A percentile compares a stretch with the other conserved stretches of the same genome.
These are phyloP conservation scores for Aspergillus sp. DNA, from an alignment of 2,329 filamentous ascomycete genomes.

Conservation along the genomic window DNA sequence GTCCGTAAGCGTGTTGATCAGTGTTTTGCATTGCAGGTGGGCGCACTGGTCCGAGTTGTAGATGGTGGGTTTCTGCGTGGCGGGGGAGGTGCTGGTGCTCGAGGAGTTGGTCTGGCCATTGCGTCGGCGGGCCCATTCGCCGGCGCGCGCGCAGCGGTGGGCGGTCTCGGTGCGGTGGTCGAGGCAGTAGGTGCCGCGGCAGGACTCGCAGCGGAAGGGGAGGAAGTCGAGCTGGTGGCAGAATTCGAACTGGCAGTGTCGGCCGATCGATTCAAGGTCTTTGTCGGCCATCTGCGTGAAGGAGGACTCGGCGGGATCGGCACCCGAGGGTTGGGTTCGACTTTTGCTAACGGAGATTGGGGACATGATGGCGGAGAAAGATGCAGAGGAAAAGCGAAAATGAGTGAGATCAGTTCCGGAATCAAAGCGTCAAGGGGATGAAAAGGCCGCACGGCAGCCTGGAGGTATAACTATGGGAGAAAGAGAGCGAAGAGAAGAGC, in stretches of 20 bases:
- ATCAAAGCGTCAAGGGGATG: neutral
- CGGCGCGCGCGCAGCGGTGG: conserved; percentile 66
- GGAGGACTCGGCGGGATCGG: conserved; percentile 26
- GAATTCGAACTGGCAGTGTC: conserved; percentile 86
- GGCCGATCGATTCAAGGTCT: conserved; percentile 82
- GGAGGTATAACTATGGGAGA: neutral
- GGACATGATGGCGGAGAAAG: conserved; percentile 18
- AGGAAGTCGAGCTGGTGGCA: conserved; percentile 96
- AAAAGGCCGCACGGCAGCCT: neutral
- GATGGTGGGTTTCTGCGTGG: conserved; percentile 53
- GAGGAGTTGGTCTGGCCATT: conserved; percentile 23
- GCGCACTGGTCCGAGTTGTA: conserved; percentile 55
- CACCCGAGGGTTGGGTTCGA: conserved; percentile 7
- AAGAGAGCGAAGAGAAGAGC: neutral
- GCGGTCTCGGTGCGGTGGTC: conserved; percentile 86
- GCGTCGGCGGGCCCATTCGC: conserved; percentile 59
- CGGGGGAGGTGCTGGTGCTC: conserved; percentile 22
- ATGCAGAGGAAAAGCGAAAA: neutral
- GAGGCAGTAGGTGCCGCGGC: conserved; percentile 79
- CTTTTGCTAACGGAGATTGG: conserved; percentile 26
- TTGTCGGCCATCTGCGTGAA: conserved; percentile 53
- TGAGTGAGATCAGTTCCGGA: too few relatives aligned
- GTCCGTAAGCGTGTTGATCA: conserved; percentile 52
- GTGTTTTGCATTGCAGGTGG: conserved; percentile 51
- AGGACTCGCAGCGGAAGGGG: conserved; percentile 90